A percentile compares a stretch with the other conserved stretches of the same genome.
phyloP scores from a whole-genome alignment of 495 filamentous ascomycete genomes.

The Aeminium ludgeri region DNA sequence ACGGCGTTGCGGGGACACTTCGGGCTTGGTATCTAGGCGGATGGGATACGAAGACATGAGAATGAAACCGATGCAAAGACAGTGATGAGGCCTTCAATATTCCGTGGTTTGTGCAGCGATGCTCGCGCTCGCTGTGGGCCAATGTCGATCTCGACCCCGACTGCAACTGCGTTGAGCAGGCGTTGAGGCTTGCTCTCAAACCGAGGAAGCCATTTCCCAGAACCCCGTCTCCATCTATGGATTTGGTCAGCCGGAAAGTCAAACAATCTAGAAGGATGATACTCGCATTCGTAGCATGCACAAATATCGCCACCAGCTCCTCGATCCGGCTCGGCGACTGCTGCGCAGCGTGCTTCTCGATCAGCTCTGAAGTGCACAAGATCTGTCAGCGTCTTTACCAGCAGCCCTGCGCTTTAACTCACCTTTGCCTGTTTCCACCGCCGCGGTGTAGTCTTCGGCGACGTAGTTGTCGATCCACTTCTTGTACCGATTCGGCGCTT shows the following conservation, averaged over 20 bases:
- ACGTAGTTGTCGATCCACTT: conserved; percentile 81
- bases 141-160: too few species aligned
- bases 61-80: too few species aligned
- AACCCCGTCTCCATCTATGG: conserved; percentile 67
- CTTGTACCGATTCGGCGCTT: conserved; percentile 64
- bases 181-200: not conserved
- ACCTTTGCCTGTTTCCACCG: conserved; percentile 53
- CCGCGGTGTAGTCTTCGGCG: conserved; percentile 55
- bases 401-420: conserved; percentile 12
- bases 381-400: conserved; percentile 15
- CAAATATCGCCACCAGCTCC: conserved; percentile 65
- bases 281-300: conserved; percentile 61
- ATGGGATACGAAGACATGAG: too few species aligned
- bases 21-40: too few species aligned
- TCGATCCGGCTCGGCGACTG: conserved; percentile 62
- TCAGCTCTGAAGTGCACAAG: conserved; percentile 33
- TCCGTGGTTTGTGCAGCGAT: too few species aligned
- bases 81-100: too few species aligned
- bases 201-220: conserved; percentile 57
- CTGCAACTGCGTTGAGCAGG: too few species aligned
- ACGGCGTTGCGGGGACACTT: too few species aligned
- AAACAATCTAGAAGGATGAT: not conserved
- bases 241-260: not conserved
- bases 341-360: conserved; percentile 51
- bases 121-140: too few species aligned